Conservation (phyloP, 2,329 filamentous ascomycete species). For the Fusarium sp. region DNA sequence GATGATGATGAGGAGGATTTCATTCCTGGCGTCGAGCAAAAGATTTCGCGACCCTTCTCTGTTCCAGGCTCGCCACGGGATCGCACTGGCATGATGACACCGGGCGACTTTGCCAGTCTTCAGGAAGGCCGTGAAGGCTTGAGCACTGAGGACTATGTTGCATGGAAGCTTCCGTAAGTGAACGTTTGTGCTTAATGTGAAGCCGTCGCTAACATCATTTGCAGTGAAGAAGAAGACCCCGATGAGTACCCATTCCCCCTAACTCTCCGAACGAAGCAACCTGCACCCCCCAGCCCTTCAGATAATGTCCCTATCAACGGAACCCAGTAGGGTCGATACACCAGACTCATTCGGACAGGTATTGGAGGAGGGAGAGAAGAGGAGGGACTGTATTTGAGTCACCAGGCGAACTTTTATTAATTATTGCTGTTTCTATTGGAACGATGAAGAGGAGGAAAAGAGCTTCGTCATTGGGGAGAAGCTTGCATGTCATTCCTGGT, state of each 20-base stretch:
- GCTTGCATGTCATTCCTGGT: conserved; percentile 41
- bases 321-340: conserved; percentile 33
- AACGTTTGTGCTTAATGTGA: neutral
- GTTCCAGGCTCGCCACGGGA: conserved; percentile 94
- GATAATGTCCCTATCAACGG: conserved; percentile 45
- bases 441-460: conserved; percentile 3
- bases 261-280: conserved; percentile 67
- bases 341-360: conserved; percentile 8
- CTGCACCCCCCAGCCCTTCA: conserved; percentile 45
- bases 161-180: conserved; percentile 97
- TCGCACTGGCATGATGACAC: conserved; percentile 97
- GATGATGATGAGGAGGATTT: conserved; percentile 88
- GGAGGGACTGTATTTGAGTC: conserved; percentile 29
- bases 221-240: conserved; percentile 90
- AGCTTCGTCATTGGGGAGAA: conserved; percentile 19
- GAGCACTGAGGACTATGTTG: conserved; percentile 96
- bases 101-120: conserved; percentile 95
- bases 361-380: conserved; percentile 7
- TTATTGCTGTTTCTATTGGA: conserved; percentile 22
- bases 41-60: conserved; percentile 94
- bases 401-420: conserved; percentile 34
- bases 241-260: conserved; percentile 75
- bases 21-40: conserved; percentile 92
- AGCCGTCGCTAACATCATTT: conserved; percentile 32
- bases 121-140: conserved; percentile 95